Evolutionary conservation across 2,329 filamentous ascomycete species (phyloP), one percentile per base, ranked within the genome.

Genomic region (Metarhizium rileyi): DNA sequence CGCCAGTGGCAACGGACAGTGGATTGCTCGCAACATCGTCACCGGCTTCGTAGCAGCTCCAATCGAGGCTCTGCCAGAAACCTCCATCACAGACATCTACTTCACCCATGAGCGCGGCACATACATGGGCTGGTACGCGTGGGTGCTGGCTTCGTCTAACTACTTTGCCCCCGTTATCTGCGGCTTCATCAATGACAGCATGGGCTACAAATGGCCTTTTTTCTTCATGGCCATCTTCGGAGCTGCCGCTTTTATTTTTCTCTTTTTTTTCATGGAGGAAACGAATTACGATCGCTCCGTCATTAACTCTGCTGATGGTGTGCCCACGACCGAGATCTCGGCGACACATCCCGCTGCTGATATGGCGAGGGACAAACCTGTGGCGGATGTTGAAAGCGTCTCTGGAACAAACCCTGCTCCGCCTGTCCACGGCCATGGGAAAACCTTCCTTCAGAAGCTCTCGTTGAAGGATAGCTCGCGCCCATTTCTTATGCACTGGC

Each of bases 251-350:
- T 64, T 64, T 12, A 38, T 70, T 0, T 65, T 72, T 30, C 50
- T 72, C 0, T 78, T 81, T 57, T 64, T 82, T 51, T 76, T 82
- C 56, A 76, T 80, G 52, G 78, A 82, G 54, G 79, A 83, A 58
- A 78, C 77, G 6, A 72, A 73, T 14, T 83, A 81, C 54, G 63
- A 70, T 41, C 66, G 73, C 20, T 14, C 38, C 8, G n/a, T 14
- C 20, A 42, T 16, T 10, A 50, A 25, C 9, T 33, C 41, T 5
- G 44, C 53, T 51, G 12, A 58, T 35, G 22, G 36, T 14, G 20
- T 45, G 16, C 16, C 47, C 23, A 25, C 36, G 14, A 16, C 14
- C 16, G 42, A n/a, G n/a, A n/a, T n/a, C n/a, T n/a, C n/a, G n/a
- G n/a, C n/a, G n/a, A n/a, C n/a, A n/a, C n/a, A n/a, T n/a, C n/a